Conservation (phyloP, 1,284 basidiomycete species). For the Puccinia polysora region DNA sequence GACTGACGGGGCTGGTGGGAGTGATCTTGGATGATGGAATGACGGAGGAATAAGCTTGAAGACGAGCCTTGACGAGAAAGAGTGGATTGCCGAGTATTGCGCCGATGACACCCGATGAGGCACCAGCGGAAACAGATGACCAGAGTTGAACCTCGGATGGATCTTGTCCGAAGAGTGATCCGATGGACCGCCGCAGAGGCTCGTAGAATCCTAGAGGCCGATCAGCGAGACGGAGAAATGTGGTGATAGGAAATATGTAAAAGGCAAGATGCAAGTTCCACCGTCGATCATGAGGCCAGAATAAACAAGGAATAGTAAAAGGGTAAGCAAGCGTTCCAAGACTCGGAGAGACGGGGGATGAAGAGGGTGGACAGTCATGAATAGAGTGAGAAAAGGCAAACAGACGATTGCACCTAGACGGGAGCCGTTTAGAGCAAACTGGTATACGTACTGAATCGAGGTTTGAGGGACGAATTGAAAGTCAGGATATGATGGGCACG, state of each 20-base stretch:
- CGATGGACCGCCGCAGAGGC: conserved; percentile 65
- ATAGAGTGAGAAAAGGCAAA: conserved; percentile 3
- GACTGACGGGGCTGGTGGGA: conserved; percentile 73
- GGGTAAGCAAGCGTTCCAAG: no score
- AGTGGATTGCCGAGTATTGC: conserved; percentile 87
- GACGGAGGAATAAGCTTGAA: conserved; percentile 64
- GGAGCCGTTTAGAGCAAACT: conserved; percentile 91
- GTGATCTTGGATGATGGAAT: conserved; percentile 69
- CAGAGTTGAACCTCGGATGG: conserved; percentile 43
- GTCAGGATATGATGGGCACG: not conserved
- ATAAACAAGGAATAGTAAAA: not conserved
- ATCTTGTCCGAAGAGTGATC: conserved; percentile 30
- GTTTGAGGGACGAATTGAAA: not conserved
- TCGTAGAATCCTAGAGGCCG: conserved; percentile 97
- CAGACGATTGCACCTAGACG: conserved; percentile 65
- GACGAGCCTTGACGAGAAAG: conserved; percentile 92
- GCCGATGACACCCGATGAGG: conserved; percentile 52
- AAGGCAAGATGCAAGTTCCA: no score
- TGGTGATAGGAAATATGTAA: no score
- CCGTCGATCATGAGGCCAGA: not conserved
- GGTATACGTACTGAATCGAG: conserved; percentile 48
- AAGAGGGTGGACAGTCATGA: no score
- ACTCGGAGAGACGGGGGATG: no score
- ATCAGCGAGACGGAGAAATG: no score
- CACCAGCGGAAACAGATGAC: conserved; percentile 46